phyloP scores from a whole-genome alignment of 2,329 filamentous ascomycete genomes.

The Beauveria asiatica region DNA sequence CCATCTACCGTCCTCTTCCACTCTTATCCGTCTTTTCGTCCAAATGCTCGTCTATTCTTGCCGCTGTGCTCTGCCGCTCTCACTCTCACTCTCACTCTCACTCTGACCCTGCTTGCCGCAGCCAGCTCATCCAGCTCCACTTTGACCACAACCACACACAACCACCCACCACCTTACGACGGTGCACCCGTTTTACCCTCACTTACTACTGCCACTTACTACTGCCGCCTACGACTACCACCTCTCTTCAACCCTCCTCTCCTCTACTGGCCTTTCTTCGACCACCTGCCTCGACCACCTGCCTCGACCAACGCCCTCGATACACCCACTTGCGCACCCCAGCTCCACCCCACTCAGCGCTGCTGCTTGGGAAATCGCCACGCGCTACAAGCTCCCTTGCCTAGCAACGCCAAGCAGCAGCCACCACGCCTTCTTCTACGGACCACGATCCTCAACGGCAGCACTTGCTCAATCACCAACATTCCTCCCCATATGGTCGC shows the following conservation, averaged over 20 bases:
- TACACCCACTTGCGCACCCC: too few species aligned
- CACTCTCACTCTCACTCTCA: background rate
- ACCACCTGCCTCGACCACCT: background rate
- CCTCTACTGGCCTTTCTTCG: background rate
- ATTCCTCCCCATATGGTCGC: background rate
- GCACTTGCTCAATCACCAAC: background rate
- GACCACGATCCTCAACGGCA: background rate
- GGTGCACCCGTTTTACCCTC: background rate
- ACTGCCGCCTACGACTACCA: background rate
- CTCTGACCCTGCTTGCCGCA: background rate
- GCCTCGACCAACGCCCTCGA: background rate
- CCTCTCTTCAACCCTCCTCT: background rate
- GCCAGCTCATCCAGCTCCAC: background rate
- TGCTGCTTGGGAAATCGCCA: constrained; percentile 2
- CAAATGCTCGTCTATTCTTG: background rate
- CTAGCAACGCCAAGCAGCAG: constrained; percentile 1
- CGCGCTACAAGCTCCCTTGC: background rate
- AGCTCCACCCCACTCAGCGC: background rate
- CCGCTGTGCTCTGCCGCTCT: background rate
- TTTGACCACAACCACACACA: background rate
- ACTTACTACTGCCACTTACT: background rate
- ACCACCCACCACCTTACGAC: background rate
- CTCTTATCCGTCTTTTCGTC: background rate
- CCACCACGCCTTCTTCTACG: background rate
- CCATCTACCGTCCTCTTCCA: background rate